Base-by-base conservation (phyloP, 148 eudicot genomes). In the Rhododendron mucronatum region DNA sequence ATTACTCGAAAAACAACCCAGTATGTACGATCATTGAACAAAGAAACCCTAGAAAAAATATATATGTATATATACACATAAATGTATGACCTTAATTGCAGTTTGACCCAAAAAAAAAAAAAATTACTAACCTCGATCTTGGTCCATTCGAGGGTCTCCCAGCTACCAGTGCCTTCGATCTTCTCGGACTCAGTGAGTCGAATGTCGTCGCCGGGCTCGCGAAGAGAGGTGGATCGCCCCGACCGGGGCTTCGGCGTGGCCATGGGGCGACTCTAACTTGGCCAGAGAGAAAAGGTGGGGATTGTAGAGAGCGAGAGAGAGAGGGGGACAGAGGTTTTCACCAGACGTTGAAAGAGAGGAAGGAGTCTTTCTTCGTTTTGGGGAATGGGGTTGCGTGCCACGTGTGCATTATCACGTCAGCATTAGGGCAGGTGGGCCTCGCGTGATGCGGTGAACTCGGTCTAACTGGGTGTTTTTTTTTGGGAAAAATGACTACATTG, bases 111-210 rank as follows among this genome's bases (percentile, higher is more conserved):
- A 33, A 33, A 33, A 33, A 33, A 33, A 2, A 8, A 9, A 84
- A n/a, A n/a, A n/a, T n/a, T n/a, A n/a, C n/a, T 28, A 67, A 95
- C 98, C 88, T 96, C 98, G 57, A 92, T 89, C 77, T 94, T 93
- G 87, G 94, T 96, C 98, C 98, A 96, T 90, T 96, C 98, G 85
- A 94, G 86, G 86, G 95, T 92, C 81, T 93, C 94, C 98, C 96
- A 95, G 82, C 95, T 92, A 57, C 95, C 94, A 47, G 95, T 85
- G 86, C 92, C 94, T 37, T 94, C 96, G 77, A 93, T 88, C 84
- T 87, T 91, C 82, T 94, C 98, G 18, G 95, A 84, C 82, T 92
- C 96, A 30, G 93, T 88, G 75, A 92, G 88, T 10, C 92, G 91
- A 12, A 28, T 71, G 44, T 87, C 2, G 75, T 61, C 51, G 75